Base-by-base conservation (phyloP, 192 early-diverging fungal genomes). In the Coemansia sp. region DNA sequence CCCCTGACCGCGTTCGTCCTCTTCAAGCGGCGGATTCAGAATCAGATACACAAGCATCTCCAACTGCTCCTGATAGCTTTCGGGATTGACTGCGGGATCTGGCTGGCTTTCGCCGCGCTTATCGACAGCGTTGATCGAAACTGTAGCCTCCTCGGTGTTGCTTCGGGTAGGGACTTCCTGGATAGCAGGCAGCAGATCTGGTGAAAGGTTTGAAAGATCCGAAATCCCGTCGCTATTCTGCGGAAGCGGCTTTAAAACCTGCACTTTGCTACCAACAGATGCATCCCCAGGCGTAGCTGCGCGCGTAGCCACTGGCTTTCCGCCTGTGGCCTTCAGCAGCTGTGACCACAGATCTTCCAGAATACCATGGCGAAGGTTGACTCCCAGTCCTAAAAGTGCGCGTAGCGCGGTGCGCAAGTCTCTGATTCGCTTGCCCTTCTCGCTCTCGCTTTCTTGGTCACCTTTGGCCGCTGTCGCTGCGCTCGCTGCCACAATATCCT, bases 311-410 rank as follows among this genome's bases (percentile, higher is more conserved):
- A 59, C 6, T 18, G 46, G 57, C n/a, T 59, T 24, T 6, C 19
- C 34, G 45, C 40, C 48, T n/a, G 48, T 19, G 12, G 53, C 19
- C 17, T 17, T 27, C 33, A 27, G 49, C 61, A 77, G 45, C 60
- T 66, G 62, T 2, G 22, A 43, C 67, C 68, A 77, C 55, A 77
- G 57, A 3, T 59, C 64, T 13, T 64, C 62, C 46, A 71, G 24
- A 3, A 71, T 24, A 2, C 52, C 59, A n/a, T 61, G 60, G 41
- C 57, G 47, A 8, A 77, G 19, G 21, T 49, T 43, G 17, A 66
- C 19, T 6, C 68, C 73, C 8, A 77, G 57, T 11, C 73, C 73
- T 48, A 77, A 17, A 44, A 77, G 61, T n/a, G 61, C 40, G 13
- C 67, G 67, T 10, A 71, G 17, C 40, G 64, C 40, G 3, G 60